These are phyloP conservation scores for Diversispora epigaea DNA, from an alignment of 192 early-diverging fungal species.

Conservation along the genomic window DNA sequence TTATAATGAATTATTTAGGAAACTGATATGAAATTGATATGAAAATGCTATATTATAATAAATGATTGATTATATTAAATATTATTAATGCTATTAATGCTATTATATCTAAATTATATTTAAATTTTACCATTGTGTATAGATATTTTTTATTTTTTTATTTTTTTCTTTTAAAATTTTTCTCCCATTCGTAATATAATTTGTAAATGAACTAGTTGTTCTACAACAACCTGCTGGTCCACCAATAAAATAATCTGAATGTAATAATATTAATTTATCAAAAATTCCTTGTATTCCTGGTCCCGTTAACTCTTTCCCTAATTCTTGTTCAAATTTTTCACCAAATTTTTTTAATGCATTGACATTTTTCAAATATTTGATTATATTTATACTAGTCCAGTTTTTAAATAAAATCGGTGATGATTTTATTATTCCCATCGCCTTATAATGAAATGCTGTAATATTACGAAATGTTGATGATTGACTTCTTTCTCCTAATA, in stretches of 20 bases:
- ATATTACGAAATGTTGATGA: constrained; percentile 22
- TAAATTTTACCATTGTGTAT: background rate
- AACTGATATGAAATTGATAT: no score
- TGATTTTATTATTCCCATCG: constrained; percentile 33
- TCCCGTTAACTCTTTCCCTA: background rate
- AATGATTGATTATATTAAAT: no score
- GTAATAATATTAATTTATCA: constrained; percentile 35
- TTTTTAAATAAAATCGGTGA: background rate
- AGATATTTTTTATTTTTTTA: background rate
- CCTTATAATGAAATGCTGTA: constrained; percentile 34
- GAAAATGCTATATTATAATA: no score
- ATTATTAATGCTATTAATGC: no score
- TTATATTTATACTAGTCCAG: background rate
- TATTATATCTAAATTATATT: no score
- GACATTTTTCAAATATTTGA: background rate
- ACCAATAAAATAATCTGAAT: constrained; percentile 22
- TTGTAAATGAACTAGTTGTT: background rate
- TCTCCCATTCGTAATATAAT: background rate
- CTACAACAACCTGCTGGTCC: background rate
- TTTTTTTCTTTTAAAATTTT: background rate
- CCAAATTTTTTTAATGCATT: background rate
- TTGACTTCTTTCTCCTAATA: constrained; percentile 25
- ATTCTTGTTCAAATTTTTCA: background rate
- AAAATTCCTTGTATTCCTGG: constrained; percentile 14
- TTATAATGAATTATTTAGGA: no score